These are phyloP conservation scores for Cynara cardunculus DNA, from an alignment of 129 eudicot species.

Conservation along the genomic window DNA sequence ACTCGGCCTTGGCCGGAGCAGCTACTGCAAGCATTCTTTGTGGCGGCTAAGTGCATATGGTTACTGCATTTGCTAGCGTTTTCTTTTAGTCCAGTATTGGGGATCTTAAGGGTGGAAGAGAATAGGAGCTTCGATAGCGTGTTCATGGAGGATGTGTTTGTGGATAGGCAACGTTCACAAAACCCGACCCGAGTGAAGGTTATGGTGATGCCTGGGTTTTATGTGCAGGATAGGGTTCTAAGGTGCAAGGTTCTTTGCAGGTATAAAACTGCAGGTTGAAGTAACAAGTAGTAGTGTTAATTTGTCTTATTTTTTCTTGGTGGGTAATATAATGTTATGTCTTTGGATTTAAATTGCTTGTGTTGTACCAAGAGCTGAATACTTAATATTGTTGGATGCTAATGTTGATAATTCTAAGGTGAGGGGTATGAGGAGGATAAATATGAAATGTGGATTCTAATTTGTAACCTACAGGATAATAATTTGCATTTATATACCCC, in stretches of 20 bases:
- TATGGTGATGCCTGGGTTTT: slow-evolving; percentile 89
- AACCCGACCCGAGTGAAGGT: slow-evolving; percentile 57
- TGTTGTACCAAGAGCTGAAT: slow-evolving; percentile 24
- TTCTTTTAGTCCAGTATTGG: slow-evolving; percentile 63
- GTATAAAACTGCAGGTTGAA: slow-evolving; percentile 49
- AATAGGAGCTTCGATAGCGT: slow-evolving; percentile 47
- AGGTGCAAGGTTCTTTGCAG: slow-evolving; percentile 87
- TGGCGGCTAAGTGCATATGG: slow-evolving; percentile 94
- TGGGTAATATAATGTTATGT: slow-evolving; percentile 22
- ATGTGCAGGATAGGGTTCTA: slow-evolving; percentile 70
- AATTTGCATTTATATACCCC: neutral
- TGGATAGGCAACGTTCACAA: slow-evolving; percentile 46
- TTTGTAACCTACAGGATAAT: neutral
- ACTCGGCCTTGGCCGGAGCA: slow-evolving; percentile 92
- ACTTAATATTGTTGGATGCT: slow-evolving; percentile 17
- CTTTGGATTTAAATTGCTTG: slow-evolving; percentile 4
- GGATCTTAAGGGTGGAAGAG: slow-evolving; percentile 71
- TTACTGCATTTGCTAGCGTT: slow-evolving; percentile 85
- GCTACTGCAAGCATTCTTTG: slow-evolving; percentile 80
- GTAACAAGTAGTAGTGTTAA: neutral
- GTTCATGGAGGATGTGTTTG: slow-evolving; percentile 70
- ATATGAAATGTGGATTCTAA: neutral
- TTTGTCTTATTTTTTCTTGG: neutral
- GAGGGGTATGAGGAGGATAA: slow-evolving; percentile 8
- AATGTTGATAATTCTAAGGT: slow-evolving; percentile 12